Base-by-base conservation (phyloP, 495 filamentous ascomycete species). In the Trichoderma parareesei region DNA sequence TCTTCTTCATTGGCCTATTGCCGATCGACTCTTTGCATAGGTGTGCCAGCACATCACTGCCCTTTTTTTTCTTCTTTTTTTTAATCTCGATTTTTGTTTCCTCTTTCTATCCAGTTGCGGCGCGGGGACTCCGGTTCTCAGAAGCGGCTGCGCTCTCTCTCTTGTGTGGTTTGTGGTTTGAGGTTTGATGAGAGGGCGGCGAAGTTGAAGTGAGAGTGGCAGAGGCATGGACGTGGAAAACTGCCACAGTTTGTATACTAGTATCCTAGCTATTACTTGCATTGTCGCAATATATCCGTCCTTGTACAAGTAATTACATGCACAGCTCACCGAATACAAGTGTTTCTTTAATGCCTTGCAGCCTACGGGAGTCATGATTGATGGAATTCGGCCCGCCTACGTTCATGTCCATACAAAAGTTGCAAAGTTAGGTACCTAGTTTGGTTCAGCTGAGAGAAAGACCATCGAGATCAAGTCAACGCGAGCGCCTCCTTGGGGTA, bases 181-280 rank as follows among this genome's bases (percentile, higher is more conserved):
- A 33, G 18, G 18, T 3, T 18, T 10, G 16, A 35, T 2, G 44
- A 18, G n/a, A 18, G 16, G 16, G 53, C 18, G 20, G 33, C 20
- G 16, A 35, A 57, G 20, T 27, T 27, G 27, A 27, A 27, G 27
- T 27, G 27, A 27, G 27, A 27, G 27, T 27, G 27, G 27, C 27
- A 16, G 53, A 35, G 53, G 53, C 53, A 57, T 57, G 20, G 53
- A 57, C 27, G 35, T 57, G n/a, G 16, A 38, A 37, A 57, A 6
- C 2, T 57, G 53, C 53, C 33, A 57, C 53, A 14, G 20, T 57
- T 57, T 57, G 53, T 57, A 57, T 57, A 38, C 27, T 57, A 57
- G 53, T 9, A 48, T 16, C 0, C n/a, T 46, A 46, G 20, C 8
- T 20, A 18, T 18, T 20, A 20, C 18, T 5, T 49, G 9, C 4